These are phyloP conservation scores for Saturnispora saitoi DNA, from an alignment of 805 yeast species.

Conservation along the genomic window DNA sequence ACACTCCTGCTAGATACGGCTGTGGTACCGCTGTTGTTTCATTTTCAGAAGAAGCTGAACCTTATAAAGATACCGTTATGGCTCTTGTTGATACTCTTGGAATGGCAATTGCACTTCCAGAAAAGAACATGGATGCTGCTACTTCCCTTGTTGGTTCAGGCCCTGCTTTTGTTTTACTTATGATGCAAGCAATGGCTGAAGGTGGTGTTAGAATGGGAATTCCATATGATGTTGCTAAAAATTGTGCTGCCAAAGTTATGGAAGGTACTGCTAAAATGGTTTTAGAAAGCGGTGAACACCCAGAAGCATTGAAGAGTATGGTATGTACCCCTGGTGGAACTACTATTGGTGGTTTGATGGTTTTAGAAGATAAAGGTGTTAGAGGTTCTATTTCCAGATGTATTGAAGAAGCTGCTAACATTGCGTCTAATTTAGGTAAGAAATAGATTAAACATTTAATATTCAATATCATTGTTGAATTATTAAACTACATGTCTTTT, in stretches of 20 bases:
- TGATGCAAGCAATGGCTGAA: constrained; percentile 87
- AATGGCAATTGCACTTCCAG: constrained; percentile 61
- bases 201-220: constrained; percentile 94
- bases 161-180: constrained; percentile 84
- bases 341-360: constrained; percentile 89
- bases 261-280: constrained; percentile 93
- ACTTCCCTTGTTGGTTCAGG: constrained; percentile 95
- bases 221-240: constrained; percentile 72
- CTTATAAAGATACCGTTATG: constrained; percentile 40
- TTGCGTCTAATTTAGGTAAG: constrained; percentile 54
- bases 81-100: constrained; percentile 58
- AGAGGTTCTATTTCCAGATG: constrained; percentile 84
- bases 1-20: constrained; percentile 91
- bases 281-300: constrained; percentile 71
- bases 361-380: constrained; percentile 85
- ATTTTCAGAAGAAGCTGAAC: constrained; percentile 44
- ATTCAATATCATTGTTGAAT: too few species aligned
- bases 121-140: constrained; percentile 92
- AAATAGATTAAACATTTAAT: constrained; percentile 23
- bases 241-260: constrained; percentile 87
- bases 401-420: constrained; percentile 83
- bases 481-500: not conserved
- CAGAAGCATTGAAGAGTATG: constrained; percentile 76
- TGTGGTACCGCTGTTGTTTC: constrained; percentile 93
- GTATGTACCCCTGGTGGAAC: constrained; percentile 98